These are phyloP conservation scores for Rutstroemia sp. DNA, from an alignment of 2,329 filamentous ascomycete genomes.

Conservation along the genomic window DNA sequence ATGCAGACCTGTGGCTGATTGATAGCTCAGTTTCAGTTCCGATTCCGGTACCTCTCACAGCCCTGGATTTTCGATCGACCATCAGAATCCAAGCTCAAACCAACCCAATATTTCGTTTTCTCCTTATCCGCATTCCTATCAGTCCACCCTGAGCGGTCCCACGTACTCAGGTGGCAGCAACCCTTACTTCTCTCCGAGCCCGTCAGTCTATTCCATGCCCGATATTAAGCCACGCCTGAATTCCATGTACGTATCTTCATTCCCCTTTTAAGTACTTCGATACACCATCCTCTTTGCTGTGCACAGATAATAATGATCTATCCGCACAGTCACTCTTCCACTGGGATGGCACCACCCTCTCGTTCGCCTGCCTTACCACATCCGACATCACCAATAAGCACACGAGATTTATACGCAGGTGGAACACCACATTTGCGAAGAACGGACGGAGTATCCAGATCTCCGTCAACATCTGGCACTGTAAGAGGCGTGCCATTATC, in stretches of 20 bases:
- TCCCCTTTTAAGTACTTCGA: conserved; percentile 14
- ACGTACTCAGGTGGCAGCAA: conserved; percentile 26
- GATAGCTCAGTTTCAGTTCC: conserved; percentile 27
- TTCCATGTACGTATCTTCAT: conserved; percentile 25
- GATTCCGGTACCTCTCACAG: conserved; percentile 28
- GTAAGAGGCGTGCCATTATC: conserved; percentile 28
- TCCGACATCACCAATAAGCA: conserved; percentile 24
- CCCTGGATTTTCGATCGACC: conserved; percentile 30
- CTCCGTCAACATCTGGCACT: conserved; percentile 25
- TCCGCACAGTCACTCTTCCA: conserved; percentile 23
- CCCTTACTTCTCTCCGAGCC: conserved; percentile 25
- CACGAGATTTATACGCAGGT: conserved; percentile 28
- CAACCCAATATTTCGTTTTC: conserved; percentile 26
- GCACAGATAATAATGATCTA: conserved; percentile 26
- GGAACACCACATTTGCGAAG: conserved; percentile 26
- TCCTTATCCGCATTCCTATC: conserved; percentile 27
- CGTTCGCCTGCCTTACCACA: conserved; percentile 28
- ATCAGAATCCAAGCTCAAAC: conserved; percentile 23
- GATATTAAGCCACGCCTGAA: conserved; percentile 29
- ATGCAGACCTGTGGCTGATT: conserved; percentile 26
- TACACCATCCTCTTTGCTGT: conserved; percentile 14
- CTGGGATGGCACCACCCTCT: conserved; percentile 28
- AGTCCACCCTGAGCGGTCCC: conserved; percentile 24
- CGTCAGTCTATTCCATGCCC: conserved; percentile 27
- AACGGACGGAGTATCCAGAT: conserved; percentile 27